A percentile compares a stretch with the other conserved stretches of the same genome.
These are phyloP conservation scores for Penicillium freii DNA, from an alignment of 2,329 filamentous ascomycete species.

Conservation along the genomic window DNA sequence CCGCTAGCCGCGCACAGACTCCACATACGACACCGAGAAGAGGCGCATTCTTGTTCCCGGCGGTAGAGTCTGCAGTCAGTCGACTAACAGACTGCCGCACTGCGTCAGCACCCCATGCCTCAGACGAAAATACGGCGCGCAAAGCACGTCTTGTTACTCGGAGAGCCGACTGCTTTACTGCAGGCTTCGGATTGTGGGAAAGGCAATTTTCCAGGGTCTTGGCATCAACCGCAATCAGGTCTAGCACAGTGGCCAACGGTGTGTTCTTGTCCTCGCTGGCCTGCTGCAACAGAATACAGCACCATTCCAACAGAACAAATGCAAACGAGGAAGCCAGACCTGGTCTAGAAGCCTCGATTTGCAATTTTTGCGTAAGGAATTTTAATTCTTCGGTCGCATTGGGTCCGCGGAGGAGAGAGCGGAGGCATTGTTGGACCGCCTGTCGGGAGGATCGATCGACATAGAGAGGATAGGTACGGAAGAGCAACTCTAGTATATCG, in stretches of 20 bases:
- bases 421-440: constrained; percentile 78
- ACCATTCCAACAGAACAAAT: constrained; percentile 91
- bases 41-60: constrained; percentile 67
- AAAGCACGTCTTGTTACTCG: constrained; percentile 77
- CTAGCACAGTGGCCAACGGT: constrained; percentile 56
- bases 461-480: constrained; percentile 85
- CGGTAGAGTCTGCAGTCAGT: constrained; percentile 66
- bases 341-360: constrained; percentile 70
- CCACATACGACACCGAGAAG: constrained; percentile 84
- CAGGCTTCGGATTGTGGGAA: constrained; percentile 60
- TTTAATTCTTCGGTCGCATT: constrained; percentile 51
- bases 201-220: constrained; percentile 76
- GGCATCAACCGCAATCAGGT: constrained; percentile 68
- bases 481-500: constrained; percentile 68
- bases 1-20: constrained; percentile 70
- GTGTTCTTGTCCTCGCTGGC: constrained; percentile 65
- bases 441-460: constrained; percentile 78
- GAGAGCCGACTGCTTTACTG: constrained; percentile 70
- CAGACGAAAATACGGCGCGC: constrained; percentile 66
- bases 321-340: constrained; percentile 76
- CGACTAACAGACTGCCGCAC: constrained; percentile 62
- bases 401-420: constrained; percentile 61
- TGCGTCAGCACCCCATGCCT: constrained; percentile 58
- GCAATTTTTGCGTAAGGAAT: constrained; percentile 65
- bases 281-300: constrained; percentile 72